Base-by-base conservation (phyloP, 345 rosid genomes). In the Stellera chamaejasme region DNA sequence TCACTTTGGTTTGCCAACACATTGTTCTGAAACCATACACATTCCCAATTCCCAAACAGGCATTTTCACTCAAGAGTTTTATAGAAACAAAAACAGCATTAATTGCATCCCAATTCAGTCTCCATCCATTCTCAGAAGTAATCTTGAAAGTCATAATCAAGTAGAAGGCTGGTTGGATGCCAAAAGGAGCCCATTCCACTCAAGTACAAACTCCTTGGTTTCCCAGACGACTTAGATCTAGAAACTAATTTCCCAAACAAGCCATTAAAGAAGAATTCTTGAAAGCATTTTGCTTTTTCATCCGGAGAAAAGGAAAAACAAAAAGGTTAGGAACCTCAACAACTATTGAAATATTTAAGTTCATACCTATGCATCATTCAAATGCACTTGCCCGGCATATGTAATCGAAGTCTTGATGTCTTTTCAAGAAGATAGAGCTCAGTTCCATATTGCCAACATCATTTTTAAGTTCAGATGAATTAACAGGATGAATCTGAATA, bases 251-350 rank as follows among this genome's bases (percentile, higher is more conserved):
- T 84, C 47, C 97, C 95, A 52, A 84, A 88, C 67, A 88, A 60
- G 50, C 90, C 93, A 72, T 88, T 92, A 60, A 88, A 88, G 70
- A 92, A 72, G 51, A 92, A 72, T 62, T 84, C 87, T 67, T 86
- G 91, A 74, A 84, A 92, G 71, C 72, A 52, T 67, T 80, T 88
- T 45, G 93, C 98, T 75, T 77, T 81, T 48, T 61, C 66, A 82
- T 65, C 96, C 88, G 83, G 63, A 66, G 60, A 10, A 57, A 19
- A 57, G 42, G 64, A 48, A 57, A 50, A n/a, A 53, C 48, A 74
- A 27, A 44, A 41, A 48, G 69, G 54, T 27, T 8, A 45, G 26
- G 12, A 42, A 45, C 48, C 26, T 39, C 36, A 54, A 49, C 25
- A 60, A 51, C 8, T 39, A 28, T 10, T 10, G 52, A 42, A n/a